phyloP scores from a whole-genome alignment of 768 basidiomycete species.

The Lentinus tigrinus region DNA sequence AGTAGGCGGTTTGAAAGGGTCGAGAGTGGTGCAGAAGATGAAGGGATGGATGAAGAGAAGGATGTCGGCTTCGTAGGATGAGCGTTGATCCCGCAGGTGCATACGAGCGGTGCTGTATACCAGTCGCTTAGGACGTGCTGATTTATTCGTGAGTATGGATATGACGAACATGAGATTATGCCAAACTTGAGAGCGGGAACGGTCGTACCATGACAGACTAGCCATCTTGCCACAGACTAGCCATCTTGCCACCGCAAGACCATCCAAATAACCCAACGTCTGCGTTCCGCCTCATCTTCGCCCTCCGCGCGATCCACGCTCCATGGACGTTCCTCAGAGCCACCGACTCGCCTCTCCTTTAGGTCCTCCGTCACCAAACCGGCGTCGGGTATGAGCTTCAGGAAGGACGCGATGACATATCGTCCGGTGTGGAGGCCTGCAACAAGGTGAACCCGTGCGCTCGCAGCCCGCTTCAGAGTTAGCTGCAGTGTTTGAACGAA shows the following conservation, averaged over 20 bases:
- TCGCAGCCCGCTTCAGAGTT: slow-evolving; percentile 42
- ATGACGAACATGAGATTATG: background rate
- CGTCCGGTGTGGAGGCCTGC: slow-evolving; percentile 77
- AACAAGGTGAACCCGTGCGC: slow-evolving; percentile 61
- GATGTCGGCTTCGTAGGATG: slow-evolving; percentile 6
- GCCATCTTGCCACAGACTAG: background rate
- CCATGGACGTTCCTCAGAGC: slow-evolving; percentile 46
- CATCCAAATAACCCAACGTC: slow-evolving; percentile 74
- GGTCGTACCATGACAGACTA: background rate
- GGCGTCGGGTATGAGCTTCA: slow-evolving; percentile 35
- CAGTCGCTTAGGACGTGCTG: too few species aligned
- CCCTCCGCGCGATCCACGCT: slow-evolving; percentile 45
- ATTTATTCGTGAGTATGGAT: background rate
- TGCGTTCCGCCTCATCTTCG: slow-evolving; percentile 67
- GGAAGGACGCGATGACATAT: slow-evolving; percentile 66
- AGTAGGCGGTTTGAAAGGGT: background rate
- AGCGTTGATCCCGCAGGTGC: background rate
- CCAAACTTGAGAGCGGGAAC: background rate
- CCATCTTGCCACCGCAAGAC: slow-evolving; percentile 19
- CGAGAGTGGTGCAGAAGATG: slow-evolving; percentile 10
- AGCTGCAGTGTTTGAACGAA: slow-evolving; percentile 53
- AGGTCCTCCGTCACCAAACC: slow-evolving; percentile 48
- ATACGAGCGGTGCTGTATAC: too few species aligned
- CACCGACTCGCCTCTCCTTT: slow-evolving; percentile 48
- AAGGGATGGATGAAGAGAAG: slow-evolving; percentile 12